These are phyloP conservation scores for Candolleomyces efflorescens DNA, from an alignment of 768 basidiomycete genomes.

Conservation along the genomic window DNA sequence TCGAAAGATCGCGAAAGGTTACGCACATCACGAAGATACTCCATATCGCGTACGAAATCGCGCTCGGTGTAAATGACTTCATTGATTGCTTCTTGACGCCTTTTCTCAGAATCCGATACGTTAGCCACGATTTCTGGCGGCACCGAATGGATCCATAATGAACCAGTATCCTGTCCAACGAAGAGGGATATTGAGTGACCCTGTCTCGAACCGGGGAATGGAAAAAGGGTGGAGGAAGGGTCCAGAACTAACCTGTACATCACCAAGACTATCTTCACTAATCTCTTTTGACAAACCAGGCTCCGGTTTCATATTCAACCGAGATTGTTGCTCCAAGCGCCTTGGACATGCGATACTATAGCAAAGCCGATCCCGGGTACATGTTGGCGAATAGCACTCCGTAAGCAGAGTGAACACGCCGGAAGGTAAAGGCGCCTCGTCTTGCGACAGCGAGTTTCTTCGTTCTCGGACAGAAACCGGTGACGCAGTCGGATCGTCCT, in stretches of 20 bases:
- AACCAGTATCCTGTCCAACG: slow-evolving; percentile 46
- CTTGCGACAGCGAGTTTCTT: slow-evolving; percentile 34
- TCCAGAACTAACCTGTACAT: slow-evolving; percentile 52
- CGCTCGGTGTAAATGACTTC: slow-evolving; percentile 94
- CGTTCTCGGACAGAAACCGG: slow-evolving; percentile 23
- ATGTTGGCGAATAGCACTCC: slow-evolving; percentile 98
- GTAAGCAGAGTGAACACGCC: slow-evolving; percentile 96
- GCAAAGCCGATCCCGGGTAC: slow-evolving; percentile 89
- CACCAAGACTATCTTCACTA: slow-evolving; percentile 76
- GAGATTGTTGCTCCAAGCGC: slow-evolving; percentile 88
- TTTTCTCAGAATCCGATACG: slow-evolving; percentile 92
- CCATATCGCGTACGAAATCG: slow-evolving; percentile 97
- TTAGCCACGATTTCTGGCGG: slow-evolving; percentile 91
- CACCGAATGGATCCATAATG: slow-evolving; percentile 95
- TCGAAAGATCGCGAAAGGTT: background rate
- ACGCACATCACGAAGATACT: slow-evolving; percentile 91
- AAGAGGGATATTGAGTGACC: slow-evolving; percentile 3
- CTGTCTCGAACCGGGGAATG: slow-evolving; percentile 1
- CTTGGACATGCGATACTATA: slow-evolving; percentile 97
- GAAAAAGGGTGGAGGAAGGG: background rate
- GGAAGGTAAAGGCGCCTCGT: slow-evolving; percentile 73
- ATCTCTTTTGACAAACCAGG: slow-evolving; percentile 85
- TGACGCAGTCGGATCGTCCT: slow-evolving; percentile 17
- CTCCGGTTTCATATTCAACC: slow-evolving; percentile 91
- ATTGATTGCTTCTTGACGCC: slow-evolving; percentile 95